Percentiles rank a stretch among this genome's conserved stretches.
These are phyloP conservation scores for Solanum etuberosum DNA, from an alignment of 257 asterid genomes.

Conservation along the genomic window DNA sequence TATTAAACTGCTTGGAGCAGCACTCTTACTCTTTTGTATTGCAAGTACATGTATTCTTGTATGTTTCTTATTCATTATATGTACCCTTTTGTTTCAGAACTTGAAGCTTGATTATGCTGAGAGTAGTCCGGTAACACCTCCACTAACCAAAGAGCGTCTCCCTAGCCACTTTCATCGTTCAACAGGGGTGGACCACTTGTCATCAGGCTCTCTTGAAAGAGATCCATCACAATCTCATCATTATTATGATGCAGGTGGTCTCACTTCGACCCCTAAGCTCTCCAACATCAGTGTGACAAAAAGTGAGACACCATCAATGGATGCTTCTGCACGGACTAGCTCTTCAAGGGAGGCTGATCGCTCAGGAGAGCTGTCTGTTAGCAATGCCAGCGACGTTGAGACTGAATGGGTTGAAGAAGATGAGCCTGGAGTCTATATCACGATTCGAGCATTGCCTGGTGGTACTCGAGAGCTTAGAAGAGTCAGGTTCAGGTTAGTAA, in stretches of 20 bases:
- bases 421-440: conserved; percentile 93
- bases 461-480: conserved; percentile 91
- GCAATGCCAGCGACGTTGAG: conserved; percentile 90
- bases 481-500: conserved; percentile 79
- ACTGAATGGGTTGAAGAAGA: conserved; percentile 98
- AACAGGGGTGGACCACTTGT: conserved; percentile 30
- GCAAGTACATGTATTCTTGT: background rate
- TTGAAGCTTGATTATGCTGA: conserved; percentile 49
- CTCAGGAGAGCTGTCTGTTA: conserved; percentile 82
- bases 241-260: conserved; percentile 39
- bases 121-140: conserved; percentile 74
- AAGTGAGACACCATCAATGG: conserved; percentile 61
- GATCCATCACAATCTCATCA: conserved; percentile 20
- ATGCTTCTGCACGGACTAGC: conserved; percentile 72
- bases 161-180: conserved; percentile 39
- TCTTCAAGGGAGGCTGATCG: conserved; percentile 68
- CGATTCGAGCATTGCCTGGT: conserved; percentile 65
- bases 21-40: background rate
- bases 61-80: background rate
- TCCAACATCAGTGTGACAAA: conserved; percentile 67
- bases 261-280: conserved; percentile 65
- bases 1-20: background rate
- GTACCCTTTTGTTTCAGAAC: conserved; percentile 29
- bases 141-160: conserved; percentile 45
- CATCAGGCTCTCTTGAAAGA: conserved; percentile 45